Conservation (phyloP, 306 rosid genomes). For the Lathyrus oleraceus region DNA sequence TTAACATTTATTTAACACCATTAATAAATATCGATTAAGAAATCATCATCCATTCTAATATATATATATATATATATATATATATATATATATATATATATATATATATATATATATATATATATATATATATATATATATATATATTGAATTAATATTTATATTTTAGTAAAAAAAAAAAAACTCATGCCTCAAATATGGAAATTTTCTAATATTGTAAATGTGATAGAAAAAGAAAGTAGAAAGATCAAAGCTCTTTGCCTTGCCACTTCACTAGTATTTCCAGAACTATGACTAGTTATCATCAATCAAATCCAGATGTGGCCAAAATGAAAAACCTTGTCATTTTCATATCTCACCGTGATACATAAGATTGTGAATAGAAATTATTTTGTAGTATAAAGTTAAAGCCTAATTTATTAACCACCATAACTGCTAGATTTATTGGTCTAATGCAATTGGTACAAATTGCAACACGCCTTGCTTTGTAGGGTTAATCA, state of each 20-base stretch:
- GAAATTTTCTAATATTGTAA: conserved; percentile 33
- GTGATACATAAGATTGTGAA: conserved; percentile 33
- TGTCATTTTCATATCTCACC: conserved; percentile 49
- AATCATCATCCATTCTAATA: too few species aligned
- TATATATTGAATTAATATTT: too few species aligned
- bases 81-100: too few species aligned
- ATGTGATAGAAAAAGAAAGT: conserved; percentile 17
- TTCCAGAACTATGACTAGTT: conserved; percentile 33
- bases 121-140: not conserved
- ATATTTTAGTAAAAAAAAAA: not conserved
- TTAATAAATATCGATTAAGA: too few species aligned
- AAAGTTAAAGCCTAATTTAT: conserved; percentile 33
- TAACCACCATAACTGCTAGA: conserved; percentile 39
- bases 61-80: too few species aligned
- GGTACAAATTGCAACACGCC: conserved; percentile 29
- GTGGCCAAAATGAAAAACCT: conserved; percentile 37
- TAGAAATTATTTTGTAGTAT: conserved; percentile 28
- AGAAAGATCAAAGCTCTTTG: conserved; percentile 26
- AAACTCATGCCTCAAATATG: conserved; percentile 29
- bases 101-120: too few species aligned
- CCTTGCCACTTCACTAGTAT: not conserved
- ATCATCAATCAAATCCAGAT: conserved; percentile 30
- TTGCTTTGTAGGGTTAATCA: conserved; percentile 19
- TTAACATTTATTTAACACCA: too few species aligned
- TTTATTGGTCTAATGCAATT: conserved; percentile 36